Evolutionary conservation across 768 basidiomycete genomes (phyloP).

Genomic region (Amylocystis lapponica): DNA sequence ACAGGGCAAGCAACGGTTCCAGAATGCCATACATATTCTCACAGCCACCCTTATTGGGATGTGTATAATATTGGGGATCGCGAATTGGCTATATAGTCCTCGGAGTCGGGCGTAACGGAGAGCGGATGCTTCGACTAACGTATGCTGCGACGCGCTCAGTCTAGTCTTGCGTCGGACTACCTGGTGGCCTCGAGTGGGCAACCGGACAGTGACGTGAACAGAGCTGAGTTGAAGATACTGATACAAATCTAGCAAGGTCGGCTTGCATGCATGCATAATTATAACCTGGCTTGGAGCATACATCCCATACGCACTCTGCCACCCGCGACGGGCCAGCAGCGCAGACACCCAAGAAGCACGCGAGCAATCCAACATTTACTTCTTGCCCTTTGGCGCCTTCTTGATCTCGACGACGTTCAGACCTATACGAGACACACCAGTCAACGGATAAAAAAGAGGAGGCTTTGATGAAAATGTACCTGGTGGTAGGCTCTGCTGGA

Average conservation of each 20-base stretch:
- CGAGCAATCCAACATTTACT: constrained; percentile 36
- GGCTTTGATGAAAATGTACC: constrained; percentile 46
- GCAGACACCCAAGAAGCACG: background rate
- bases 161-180: too few species aligned
- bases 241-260: background rate
- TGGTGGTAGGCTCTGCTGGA: constrained; percentile 91
- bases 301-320: too few species aligned
- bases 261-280: constrained; percentile 12
- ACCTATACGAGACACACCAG: constrained; percentile 37
- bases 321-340: constrained; percentile 4
- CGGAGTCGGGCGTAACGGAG: background rate
- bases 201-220: too few species aligned
- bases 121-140: background rate
- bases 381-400: constrained; percentile 63
- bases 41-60: background rate
- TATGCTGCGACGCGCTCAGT: too few species aligned
- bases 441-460: background rate
- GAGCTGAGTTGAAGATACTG: background rate
- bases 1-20: background rate
- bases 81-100: background rate
- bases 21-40: background rate
- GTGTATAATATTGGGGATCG: background rate
- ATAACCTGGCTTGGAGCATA: constrained; percentile 10
- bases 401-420: constrained; percentile 68
- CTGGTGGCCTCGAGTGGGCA: too few species aligned